Conservation (phyloP, 2,329 filamentous ascomycete species). For the Pyrenochaeta sp. region DNA sequence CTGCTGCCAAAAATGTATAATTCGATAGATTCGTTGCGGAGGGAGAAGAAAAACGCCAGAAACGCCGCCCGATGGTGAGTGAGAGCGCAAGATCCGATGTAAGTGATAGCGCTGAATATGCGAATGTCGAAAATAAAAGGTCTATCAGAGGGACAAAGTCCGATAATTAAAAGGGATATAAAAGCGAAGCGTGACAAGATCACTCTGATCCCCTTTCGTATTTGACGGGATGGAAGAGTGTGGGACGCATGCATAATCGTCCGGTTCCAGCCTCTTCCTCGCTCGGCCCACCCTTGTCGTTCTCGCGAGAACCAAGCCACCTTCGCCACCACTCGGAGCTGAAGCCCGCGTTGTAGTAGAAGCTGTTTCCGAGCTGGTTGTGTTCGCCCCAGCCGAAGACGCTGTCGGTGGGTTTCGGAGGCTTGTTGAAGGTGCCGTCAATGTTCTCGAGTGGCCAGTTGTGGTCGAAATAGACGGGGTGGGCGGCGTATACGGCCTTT, state of each 20-base stretch:
- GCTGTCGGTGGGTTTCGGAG: constrained; percentile 54
- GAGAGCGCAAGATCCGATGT: constrained; percentile 23
- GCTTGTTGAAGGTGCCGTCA: constrained; percentile 59
- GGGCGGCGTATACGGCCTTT: constrained; percentile 79
- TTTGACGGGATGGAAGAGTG: constrained; percentile 60
- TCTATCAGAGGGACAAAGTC: constrained; percentile 34
- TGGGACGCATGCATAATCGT: constrained; percentile 57
- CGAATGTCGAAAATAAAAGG: constrained; percentile 28
- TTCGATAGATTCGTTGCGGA: constrained; percentile 11
- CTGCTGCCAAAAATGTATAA: constrained; percentile 17
- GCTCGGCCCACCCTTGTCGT: constrained; percentile 52
- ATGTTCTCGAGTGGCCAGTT: constrained; percentile 66
- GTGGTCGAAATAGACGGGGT: constrained; percentile 81
- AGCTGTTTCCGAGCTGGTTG: constrained; percentile 60
- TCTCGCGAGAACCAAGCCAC: constrained; percentile 59
- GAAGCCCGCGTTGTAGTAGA: constrained; percentile 62
- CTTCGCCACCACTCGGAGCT: constrained; percentile 58
- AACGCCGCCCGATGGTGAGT: constrained; percentile 48
- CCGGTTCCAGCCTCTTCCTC: constrained; percentile 57
- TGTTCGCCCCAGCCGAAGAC: constrained; percentile 62
- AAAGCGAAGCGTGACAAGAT: constrained; percentile 26
- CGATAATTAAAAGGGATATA: constrained; percentile 37
- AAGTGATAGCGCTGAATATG: constrained; percentile 34
- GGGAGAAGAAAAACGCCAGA: constrained; percentile 26
- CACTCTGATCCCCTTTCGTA: constrained; percentile 53